These are phyloP conservation scores for Lactifluus piperatus DNA, from an alignment of 768 basidiomycete species.

Conservation along the genomic window DNA sequence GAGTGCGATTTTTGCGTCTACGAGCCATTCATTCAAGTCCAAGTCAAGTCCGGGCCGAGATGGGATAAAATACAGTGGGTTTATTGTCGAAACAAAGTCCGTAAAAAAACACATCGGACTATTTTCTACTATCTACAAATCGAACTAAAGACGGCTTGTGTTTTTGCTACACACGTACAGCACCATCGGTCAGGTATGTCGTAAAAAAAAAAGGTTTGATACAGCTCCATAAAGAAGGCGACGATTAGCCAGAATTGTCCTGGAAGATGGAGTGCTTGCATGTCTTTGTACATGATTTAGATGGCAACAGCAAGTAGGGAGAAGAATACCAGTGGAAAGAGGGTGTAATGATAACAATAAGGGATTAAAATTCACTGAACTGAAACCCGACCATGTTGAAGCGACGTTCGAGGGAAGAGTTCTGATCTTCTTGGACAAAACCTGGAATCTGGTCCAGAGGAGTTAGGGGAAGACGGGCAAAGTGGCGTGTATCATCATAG, in stretches of 20 bases:
- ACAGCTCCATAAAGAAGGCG: constrained; percentile 12
- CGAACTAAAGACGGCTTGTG: not conserved
- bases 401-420: constrained; percentile 40
- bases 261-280: not conserved
- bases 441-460: constrained; percentile 74
- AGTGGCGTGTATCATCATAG: constrained; percentile 79
- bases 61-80: constrained; percentile 6
- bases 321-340: not conserved
- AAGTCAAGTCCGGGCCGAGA: not conserved
- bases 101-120: not conserved
- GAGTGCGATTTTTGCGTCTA: constrained; percentile 72
- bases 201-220: constrained; percentile 9
- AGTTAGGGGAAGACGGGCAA: constrained; percentile 72
- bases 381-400: constrained; percentile 63
- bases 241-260: constrained; percentile 6
- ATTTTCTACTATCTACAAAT: not conserved
- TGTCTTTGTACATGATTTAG: not conserved
- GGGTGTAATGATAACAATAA: constrained; percentile 5
- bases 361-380: constrained; percentile 64
- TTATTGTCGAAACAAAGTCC: not conserved
- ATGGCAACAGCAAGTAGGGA: not conserved
- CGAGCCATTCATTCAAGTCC: constrained; percentile 65
- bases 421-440: constrained; percentile 38
- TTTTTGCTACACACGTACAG: constrained; percentile 10
- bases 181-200: constrained; percentile 13